Evolutionary conservation across 192 early-diverging fungal species (phyloP), one percentile per base, ranked within the genome.

Genomic region (Coemansia umbellata): DNA sequence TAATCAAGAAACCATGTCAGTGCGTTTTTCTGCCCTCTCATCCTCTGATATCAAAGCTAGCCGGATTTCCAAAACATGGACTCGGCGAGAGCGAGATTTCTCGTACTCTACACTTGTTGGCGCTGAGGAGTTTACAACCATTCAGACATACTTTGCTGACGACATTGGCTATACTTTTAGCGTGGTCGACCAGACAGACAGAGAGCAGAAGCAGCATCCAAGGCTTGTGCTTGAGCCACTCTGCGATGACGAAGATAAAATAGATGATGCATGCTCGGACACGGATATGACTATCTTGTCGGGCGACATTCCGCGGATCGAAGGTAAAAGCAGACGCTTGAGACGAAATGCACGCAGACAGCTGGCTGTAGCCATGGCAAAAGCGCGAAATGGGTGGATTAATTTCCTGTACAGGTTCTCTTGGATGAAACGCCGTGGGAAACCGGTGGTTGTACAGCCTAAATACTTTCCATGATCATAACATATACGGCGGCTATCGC

Each of bases 91-190:
- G 30, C 55, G 55, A 22, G 55, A 36, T 15, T 57, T 57, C 26
- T 57, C 55, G 10, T 57, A 57, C 30, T 45, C 55, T 8, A 57
- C 55, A 21, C 23, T 57, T 32, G 55, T 57, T 9, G 55, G 45
- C 6, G 24, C 44, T 8, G 55, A 57, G 5, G 42, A 28, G 26
- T 33, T 26, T 11, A 35, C 35, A 5, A 45, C 32, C 9, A 23
- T 57, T 18, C 55, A 47, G 22, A 57, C 33, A 35, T 57, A 57
- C 44, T 45, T 47, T 21, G 55, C 55, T n/a, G 55, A 57, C 9
- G 55, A 57, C 44, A 15, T 39, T 32, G 55, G 32, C 5, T 57
- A 28, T 14, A 45, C 43, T 10, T 47, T 37, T 32, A 0, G 21
- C 32, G 13, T 6, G 14, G 10, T 19, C 49, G 18, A 35, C n/a